These are phyloP conservation scores for Neoboletus magnificus DNA, from an alignment of 768 basidiomycete genomes.

Conservation along the genomic window DNA sequence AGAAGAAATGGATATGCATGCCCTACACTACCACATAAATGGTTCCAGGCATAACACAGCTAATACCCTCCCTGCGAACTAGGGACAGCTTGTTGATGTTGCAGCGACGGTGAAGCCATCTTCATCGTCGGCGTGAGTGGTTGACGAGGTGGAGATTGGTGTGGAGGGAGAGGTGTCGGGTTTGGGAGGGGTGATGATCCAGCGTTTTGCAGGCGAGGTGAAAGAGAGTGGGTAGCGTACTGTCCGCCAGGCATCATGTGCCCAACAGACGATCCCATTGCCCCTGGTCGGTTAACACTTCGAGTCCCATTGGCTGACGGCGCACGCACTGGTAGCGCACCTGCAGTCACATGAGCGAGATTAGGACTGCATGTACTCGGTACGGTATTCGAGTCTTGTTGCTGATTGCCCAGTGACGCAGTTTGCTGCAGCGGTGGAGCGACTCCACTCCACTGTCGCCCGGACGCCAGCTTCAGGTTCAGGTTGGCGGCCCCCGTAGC, in stretches of 20 bases:
- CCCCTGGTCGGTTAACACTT: constrained; percentile 34
- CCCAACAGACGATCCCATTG: constrained; percentile 18
- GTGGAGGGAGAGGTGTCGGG: constrained; percentile 33
- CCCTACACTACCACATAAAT: constrained; percentile 11
- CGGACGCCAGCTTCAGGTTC: constrained; percentile 37
- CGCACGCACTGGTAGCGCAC: constrained; percentile 40
- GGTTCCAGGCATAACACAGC: constrained; percentile 11
- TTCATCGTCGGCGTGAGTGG: constrained; percentile 50
- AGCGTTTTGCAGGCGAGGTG: constrained; percentile 47
- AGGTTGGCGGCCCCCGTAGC: constrained; percentile 18
- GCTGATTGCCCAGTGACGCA: constrained; percentile 19
- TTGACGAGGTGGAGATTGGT: constrained; percentile 49
- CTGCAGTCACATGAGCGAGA: constrained; percentile 33
- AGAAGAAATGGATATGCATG: constrained; percentile 13
- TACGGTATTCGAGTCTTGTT: constrained; percentile 21
- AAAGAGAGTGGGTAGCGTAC: constrained; percentile 41
- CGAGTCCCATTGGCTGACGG: constrained; percentile 61
- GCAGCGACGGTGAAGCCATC: constrained; percentile 52
- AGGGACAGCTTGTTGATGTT: constrained; percentile 51
- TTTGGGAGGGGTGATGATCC: constrained; percentile 47
- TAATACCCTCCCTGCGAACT: constrained; percentile 55
- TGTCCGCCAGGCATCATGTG: constrained; percentile 40
- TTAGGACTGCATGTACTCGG: constrained; percentile 37
- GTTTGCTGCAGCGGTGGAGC: constrained; percentile 24
- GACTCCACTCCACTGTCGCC: constrained; percentile 39